A percentile compares a stretch with the other conserved stretches of the same genome.
These are phyloP conservation scores for Chlamydomonas schloesseri DNA, from an alignment of 139 green algal species.

Conservation along the genomic window DNA sequence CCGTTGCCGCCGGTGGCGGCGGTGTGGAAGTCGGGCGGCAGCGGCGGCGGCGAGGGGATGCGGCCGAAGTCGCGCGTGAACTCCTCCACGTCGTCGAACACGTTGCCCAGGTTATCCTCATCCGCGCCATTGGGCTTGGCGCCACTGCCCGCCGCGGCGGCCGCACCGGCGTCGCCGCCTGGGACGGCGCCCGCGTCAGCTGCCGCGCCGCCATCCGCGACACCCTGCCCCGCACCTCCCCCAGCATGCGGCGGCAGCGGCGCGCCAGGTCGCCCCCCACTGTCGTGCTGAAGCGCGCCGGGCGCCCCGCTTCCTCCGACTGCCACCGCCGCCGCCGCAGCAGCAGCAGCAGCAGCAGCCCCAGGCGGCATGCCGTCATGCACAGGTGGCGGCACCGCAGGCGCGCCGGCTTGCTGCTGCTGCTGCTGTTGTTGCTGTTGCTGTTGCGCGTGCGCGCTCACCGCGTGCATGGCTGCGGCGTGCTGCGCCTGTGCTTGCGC, in stretches of 20 bases:
- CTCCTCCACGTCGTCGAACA: slow-evolving; percentile 51
- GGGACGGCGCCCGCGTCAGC: background rate
- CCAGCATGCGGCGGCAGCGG: too few relatives aligned
- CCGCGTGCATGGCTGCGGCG: background rate
- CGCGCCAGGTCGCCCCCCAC: too few relatives aligned
- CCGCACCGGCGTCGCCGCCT: background rate
- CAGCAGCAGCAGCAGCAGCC: background rate
- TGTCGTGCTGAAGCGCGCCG: too few relatives aligned
- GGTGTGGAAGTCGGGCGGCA: slow-evolving; percentile 56
- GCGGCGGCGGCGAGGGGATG: slow-evolving; percentile 55
- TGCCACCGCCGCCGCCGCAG: background rate
- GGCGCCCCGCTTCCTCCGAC: too few relatives aligned
- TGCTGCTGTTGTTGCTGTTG: slow-evolving; percentile 25
- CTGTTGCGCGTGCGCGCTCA: background rate
- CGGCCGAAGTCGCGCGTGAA: slow-evolving; percentile 26
- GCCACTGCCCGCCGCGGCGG: background rate
- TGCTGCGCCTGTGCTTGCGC: too few relatives aligned
- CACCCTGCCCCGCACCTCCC: background rate
- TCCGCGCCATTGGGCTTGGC: background rate
- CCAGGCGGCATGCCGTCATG: background rate
- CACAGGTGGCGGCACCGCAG: too few relatives aligned
- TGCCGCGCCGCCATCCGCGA: background rate
- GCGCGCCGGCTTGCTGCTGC: background rate
- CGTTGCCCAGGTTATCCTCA: slow-evolving; percentile 5
- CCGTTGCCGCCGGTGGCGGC: background rate